A percentile compares a stretch with the other conserved stretches of the same genome.
These are phyloP conservation scores for Lactarius psammicola DNA, from an alignment of 768 basidiomycete genomes.

Conservation along the genomic window DNA sequence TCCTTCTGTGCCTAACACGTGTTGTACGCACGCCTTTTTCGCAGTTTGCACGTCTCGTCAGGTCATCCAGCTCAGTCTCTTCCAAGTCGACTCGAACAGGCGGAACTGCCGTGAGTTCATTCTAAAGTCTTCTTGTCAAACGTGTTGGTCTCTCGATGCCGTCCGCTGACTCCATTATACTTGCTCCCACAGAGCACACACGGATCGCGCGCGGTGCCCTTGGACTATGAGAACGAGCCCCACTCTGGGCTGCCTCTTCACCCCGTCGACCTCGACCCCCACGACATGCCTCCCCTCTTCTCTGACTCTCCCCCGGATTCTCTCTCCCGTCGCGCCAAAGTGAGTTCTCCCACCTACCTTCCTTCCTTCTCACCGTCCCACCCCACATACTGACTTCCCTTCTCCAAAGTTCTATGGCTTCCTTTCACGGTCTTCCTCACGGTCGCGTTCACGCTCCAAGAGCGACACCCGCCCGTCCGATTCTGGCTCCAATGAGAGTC, in stretches of 20 bases:
- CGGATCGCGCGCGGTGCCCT: constrained; percentile 27
- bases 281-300: constrained; percentile 27
- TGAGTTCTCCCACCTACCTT: constrained; percentile 5
- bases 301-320: constrained; percentile 15
- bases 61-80: constrained; percentile 27
- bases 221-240: constrained; percentile 30
- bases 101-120: constrained; percentile 25
- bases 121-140: constrained; percentile 14
- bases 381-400: background rate
- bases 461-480: constrained; percentile 24
- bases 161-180: constrained; percentile 11
- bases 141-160: constrained; percentile 10
- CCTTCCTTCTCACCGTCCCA: background rate
- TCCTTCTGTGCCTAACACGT: constrained; percentile 39
- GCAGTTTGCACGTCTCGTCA: constrained; percentile 30
- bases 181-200: constrained; percentile 28
- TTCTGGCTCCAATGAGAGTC: constrained; percentile 32
- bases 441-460: constrained; percentile 56
- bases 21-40: constrained; percentile 32
- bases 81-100: constrained; percentile 26
- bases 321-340: constrained; percentile 24
- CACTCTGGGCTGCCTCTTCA: constrained; percentile 15
- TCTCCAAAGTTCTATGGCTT: constrained; percentile 57
- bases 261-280: constrained; percentile 27
- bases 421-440: constrained; percentile 46